A percentile compares a stretch with the other conserved stretches of the same genome.
Conservation (phyloP, 139 green algal species). For the Dunaliella primolecta region DNA sequence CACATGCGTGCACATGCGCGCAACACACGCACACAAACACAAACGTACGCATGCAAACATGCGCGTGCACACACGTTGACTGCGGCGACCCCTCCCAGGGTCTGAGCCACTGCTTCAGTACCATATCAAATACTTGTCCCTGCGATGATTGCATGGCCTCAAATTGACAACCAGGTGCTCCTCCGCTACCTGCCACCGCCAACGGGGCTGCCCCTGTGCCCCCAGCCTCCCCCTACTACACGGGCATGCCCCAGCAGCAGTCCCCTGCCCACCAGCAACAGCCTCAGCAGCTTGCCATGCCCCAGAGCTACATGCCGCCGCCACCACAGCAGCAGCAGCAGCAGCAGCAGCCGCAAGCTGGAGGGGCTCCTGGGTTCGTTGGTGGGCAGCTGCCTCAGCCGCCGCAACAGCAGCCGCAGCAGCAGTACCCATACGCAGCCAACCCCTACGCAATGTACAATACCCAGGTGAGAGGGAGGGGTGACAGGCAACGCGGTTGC, state of each 20-base stretch:
- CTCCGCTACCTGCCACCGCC: no score
- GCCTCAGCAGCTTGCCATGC: not conserved
- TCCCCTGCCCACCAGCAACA: not conserved
- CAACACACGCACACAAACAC: no score
- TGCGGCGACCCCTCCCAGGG: no score
- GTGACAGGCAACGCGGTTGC: no score
- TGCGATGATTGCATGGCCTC: no score
- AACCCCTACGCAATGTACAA: not conserved
- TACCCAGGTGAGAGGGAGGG: not conserved
- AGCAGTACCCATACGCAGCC: not conserved
- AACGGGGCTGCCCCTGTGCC: not conserved
- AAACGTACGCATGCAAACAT: no score
- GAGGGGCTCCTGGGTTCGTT: no score
- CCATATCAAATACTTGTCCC: no score
- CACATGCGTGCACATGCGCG: no score
- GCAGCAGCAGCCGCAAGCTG: slow-evolving; percentile 3
- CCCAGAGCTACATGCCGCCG: not conserved
- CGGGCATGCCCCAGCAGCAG: slow-evolving; percentile 2
- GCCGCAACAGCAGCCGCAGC: slow-evolving; percentile 8
- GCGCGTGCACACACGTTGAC: no score
- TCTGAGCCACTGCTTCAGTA: no score
- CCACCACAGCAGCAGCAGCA: slow-evolving; percentile 10
- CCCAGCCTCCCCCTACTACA: not conserved
- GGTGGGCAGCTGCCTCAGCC: slow-evolving; percentile 1
- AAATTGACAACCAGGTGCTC: not conserved